These are phyloP conservation scores for Diaporthe amygdali DNA, from an alignment of 2,329 filamentous ascomycete species.

Conservation along the genomic window DNA sequence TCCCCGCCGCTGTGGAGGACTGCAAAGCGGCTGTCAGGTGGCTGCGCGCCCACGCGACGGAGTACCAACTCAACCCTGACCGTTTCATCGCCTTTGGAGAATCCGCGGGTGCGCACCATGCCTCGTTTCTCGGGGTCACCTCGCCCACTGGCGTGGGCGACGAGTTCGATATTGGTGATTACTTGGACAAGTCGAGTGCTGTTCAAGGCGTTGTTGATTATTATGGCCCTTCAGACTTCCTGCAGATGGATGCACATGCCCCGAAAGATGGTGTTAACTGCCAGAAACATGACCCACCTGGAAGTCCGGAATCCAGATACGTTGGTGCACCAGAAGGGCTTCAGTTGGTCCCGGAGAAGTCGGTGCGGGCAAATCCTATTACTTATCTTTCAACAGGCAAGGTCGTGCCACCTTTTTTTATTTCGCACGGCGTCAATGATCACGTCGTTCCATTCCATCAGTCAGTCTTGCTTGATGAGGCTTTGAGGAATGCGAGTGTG, in stretches of 20 bases:
- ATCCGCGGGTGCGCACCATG: slow-evolving; percentile 24
- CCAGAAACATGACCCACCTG: slow-evolving; percentile 12
- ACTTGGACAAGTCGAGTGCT: slow-evolving; percentile 19
- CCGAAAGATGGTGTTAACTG: slow-evolving; percentile 7
- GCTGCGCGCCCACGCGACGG: slow-evolving; percentile 19
- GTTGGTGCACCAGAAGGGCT: slow-evolving; percentile 14
- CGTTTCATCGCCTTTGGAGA: slow-evolving; percentile 24
- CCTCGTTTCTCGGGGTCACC: slow-evolving; percentile 18
- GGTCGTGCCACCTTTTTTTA: slow-evolving; percentile 21
- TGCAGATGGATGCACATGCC: slow-evolving; percentile 21
- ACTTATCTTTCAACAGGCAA: slow-evolving; percentile 16
- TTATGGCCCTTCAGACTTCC: slow-evolving; percentile 22
- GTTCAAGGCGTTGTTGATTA: slow-evolving; percentile 23
- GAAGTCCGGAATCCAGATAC: slow-evolving; percentile 22
- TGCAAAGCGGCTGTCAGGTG: slow-evolving; percentile 26
- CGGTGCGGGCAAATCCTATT: slow-evolving; percentile 20
- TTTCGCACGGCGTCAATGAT: slow-evolving; percentile 17
- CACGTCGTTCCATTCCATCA: slow-evolving; percentile 20
- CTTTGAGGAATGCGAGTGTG: neutral
- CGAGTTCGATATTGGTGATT: slow-evolving; percentile 22
- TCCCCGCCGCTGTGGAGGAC: slow-evolving; percentile 23
- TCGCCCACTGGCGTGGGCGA: slow-evolving; percentile 12
- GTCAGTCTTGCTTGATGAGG: slow-evolving; percentile 18
- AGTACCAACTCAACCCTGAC: slow-evolving; percentile 14
- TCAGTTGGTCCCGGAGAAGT: slow-evolving; percentile 19